These are phyloP conservation scores for Apiotrichum gamsii DNA, from an alignment of 1,284 basidiomycete genomes.

Conservation along the genomic window DNA sequence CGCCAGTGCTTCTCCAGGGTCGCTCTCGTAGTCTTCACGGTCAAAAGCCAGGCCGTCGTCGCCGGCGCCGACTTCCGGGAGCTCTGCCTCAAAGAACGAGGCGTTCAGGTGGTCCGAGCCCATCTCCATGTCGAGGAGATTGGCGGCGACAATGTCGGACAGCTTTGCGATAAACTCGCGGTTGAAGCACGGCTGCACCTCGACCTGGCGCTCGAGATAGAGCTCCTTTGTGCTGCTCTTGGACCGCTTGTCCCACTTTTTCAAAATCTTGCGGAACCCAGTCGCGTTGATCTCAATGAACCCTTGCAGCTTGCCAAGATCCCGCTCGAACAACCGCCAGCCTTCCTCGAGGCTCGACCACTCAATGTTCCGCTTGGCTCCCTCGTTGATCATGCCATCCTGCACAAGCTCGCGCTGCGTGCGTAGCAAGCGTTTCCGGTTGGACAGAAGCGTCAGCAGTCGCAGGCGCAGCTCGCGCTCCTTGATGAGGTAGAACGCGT, in stretches of 20 bases:
- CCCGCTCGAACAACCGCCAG: slow-evolving; percentile 88
- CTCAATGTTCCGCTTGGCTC: slow-evolving; percentile 61
- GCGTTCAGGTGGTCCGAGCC: slow-evolving; percentile 63
- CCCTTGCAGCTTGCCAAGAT: slow-evolving; percentile 93
- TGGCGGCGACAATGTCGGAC: slow-evolving; percentile 88
- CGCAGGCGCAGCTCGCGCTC: slow-evolving; percentile 91
- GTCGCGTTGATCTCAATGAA: slow-evolving; percentile 98
- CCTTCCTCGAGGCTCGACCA: slow-evolving; percentile 94
- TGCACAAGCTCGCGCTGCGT: slow-evolving; percentile 17
- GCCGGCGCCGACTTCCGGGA: slow-evolving; percentile 33
- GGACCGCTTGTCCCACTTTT: slow-evolving; percentile 98
- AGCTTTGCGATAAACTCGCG: slow-evolving; percentile 95
- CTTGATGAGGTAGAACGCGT: slow-evolving; percentile 97
- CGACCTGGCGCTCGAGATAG: slow-evolving; percentile 93
- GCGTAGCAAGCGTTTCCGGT: slow-evolving; percentile 60
- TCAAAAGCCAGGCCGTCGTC: slow-evolving; percentile 56
- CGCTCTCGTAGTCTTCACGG: slow-evolving; percentile 56
- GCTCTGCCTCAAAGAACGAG: slow-evolving; percentile 44
- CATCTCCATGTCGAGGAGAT: slow-evolving; percentile 85
- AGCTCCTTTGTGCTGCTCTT: slow-evolving; percentile 93
- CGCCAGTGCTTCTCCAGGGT: slow-evolving; percentile 45
- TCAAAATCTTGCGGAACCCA: slow-evolving; percentile 95
- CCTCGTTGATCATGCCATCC: slow-evolving; percentile 18
- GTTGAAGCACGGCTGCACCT: slow-evolving; percentile 96
- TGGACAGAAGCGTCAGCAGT: slow-evolving; percentile 86